These are phyloP conservation scores for Apostasia shenzhenica DNA, from an alignment of 106 monocot genomes.

Conservation along the genomic window DNA sequence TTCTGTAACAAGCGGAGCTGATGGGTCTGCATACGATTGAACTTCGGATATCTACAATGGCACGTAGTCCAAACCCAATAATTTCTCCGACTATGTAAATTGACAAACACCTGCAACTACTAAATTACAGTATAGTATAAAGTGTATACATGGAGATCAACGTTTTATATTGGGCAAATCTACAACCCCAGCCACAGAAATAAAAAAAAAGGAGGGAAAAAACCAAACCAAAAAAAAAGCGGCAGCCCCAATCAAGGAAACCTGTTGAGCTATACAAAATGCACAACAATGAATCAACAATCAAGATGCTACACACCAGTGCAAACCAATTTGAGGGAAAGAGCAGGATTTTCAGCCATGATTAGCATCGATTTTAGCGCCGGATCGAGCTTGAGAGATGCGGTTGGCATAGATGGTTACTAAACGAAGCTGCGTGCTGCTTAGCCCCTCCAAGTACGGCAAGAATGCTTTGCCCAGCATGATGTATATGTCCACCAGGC, in stretches of 20 bases:
- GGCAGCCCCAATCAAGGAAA: not conserved
- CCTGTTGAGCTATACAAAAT: conserved; percentile 25
- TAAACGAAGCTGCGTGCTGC: conserved; percentile 82
- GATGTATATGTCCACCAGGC: conserved; percentile 98
- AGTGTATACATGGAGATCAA: too few relatives aligned
- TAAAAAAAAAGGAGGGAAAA: too few relatives aligned
- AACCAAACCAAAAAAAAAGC: not conserved
- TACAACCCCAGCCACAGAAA: too few relatives aligned
- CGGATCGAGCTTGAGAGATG: conserved; percentile 89
- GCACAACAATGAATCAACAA: conserved; percentile 27
- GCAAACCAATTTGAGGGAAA: conserved; percentile 11
- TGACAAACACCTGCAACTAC: too few relatives aligned
- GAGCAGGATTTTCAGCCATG: conserved; percentile 26
- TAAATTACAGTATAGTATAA: too few relatives aligned
- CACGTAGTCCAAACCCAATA: too few relatives aligned
- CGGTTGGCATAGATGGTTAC: conserved; percentile 93
- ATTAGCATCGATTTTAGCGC: conserved; percentile 45
- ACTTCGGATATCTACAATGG: too few relatives aligned
- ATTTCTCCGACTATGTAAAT: too few relatives aligned
- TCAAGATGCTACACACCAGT: conserved; percentile 1
- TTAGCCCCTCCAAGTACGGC: conserved; percentile 92
- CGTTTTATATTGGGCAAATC: too few relatives aligned
- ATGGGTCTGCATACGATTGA: too few relatives aligned
- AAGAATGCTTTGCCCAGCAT: conserved; percentile 87
- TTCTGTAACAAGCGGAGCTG: too few relatives aligned